A percentile compares a stretch with the other conserved stretches of the same genome.
These are phyloP conservation scores for Phialemoniopsis sp. DNA, from an alignment of 2,329 filamentous ascomycete genomes.

Conservation along the genomic window DNA sequence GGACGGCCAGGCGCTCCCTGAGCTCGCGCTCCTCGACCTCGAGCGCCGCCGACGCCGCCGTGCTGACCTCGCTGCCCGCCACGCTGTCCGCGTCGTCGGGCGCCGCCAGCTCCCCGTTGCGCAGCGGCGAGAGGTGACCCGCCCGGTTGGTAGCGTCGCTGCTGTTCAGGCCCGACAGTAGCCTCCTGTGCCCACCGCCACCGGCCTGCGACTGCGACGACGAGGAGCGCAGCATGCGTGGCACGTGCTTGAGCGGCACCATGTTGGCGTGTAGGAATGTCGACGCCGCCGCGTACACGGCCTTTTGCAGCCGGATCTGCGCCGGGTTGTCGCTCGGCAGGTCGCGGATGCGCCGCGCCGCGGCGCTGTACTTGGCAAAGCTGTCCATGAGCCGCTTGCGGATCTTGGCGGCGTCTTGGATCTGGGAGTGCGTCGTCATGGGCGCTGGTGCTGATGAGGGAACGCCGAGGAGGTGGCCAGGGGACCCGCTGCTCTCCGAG, in stretches of 20 bases:
- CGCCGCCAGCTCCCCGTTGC: slow-evolving; percentile 40
- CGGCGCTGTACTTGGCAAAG: slow-evolving; percentile 81
- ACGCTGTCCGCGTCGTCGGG: slow-evolving; percentile 48
- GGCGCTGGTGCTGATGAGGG: slow-evolving; percentile 21
- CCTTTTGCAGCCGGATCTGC: slow-evolving; percentile 72
- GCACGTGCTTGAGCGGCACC: slow-evolving; percentile 76
- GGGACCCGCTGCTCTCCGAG: no score
- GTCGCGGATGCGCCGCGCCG: slow-evolving; percentile 77
- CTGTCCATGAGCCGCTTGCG: slow-evolving; percentile 86
- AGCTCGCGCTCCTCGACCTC: slow-evolving; percentile 82
- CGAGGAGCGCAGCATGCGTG: slow-evolving; percentile 54
- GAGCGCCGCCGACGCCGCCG: slow-evolving; percentile 48
- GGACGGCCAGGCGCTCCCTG: slow-evolving; percentile 73
- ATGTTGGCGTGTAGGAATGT: slow-evolving; percentile 86
- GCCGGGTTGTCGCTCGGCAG: slow-evolving; percentile 68
- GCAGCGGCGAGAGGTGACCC: slow-evolving; percentile 29
- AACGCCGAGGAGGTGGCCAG: no score
- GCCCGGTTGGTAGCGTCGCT: background rate
- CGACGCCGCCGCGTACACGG: slow-evolving; percentile 78
- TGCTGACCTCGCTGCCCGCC: slow-evolving; percentile 44
- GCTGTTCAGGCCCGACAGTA: slow-evolving; percentile 18
- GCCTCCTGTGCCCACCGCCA: slow-evolving; percentile 17
- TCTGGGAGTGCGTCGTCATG: slow-evolving; percentile 55
- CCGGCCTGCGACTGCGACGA: slow-evolving; percentile 20
- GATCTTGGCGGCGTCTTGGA: slow-evolving; percentile 82